Conservation (phyloP, 805 yeast genomes). For the Pichia gijzeniarum region DNA sequence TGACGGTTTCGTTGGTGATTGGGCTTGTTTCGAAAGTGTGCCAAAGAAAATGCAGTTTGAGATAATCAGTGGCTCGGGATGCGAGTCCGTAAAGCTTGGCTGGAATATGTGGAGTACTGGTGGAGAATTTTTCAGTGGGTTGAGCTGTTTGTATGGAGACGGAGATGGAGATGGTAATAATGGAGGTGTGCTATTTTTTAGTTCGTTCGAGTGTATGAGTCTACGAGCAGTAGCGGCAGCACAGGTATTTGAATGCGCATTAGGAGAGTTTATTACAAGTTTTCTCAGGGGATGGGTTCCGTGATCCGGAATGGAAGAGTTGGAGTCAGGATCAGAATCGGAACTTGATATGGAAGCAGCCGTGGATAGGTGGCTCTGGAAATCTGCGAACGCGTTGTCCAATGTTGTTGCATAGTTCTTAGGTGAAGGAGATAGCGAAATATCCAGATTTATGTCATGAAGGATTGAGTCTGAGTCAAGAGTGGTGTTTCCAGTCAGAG, state of each 20-base stretch:
- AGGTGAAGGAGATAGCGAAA: too few species aligned
- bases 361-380: not conserved
- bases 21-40: not conserved
- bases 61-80: not conserved
- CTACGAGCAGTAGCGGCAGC: too few species aligned
- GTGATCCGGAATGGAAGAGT: not conserved
- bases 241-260: too few species aligned
- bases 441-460: not conserved
- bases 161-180: not conserved
- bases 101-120: not conserved
- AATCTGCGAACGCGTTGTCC: not conserved
- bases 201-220: too few species aligned
- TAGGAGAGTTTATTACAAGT: constrained; percentile 4
- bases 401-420: not conserved
- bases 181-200: not conserved
- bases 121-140: not conserved
- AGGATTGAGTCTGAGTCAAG: not conserved
- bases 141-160: not conserved
- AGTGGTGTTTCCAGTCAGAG: not conserved
- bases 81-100: not conserved
- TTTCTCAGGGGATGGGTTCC: constrained; percentile 7
- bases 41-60: constrained; percentile 5
- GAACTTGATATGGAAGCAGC: too few species aligned
- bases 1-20: not conserved
- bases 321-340: too few species aligned